These are phyloP conservation scores for Agapanthus africanus DNA, from an alignment of 106 monocot genomes.

Conservation along the genomic window DNA sequence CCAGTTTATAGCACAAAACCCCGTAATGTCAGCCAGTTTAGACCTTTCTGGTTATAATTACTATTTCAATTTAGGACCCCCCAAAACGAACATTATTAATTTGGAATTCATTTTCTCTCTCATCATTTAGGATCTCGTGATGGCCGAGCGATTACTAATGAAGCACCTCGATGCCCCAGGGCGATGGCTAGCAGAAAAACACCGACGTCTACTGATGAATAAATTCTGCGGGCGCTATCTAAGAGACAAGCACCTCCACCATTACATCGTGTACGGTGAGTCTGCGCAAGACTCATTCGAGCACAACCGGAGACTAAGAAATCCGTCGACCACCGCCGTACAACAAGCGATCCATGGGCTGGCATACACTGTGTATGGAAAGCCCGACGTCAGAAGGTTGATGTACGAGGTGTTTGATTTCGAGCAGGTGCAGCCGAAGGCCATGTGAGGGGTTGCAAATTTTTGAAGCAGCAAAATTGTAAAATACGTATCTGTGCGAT, in stretches of 20 bases:
- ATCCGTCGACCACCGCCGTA: constrained; percentile 73
- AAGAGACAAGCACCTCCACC: constrained; percentile 83
- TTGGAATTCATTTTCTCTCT: too few relatives aligned
- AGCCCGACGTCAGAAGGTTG: constrained; percentile 83
- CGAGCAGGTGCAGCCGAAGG: constrained; percentile 84
- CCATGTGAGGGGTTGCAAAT: too few relatives aligned
- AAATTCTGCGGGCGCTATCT: constrained; percentile 88
- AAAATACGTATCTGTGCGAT: too few relatives aligned
- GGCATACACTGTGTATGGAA: constrained; percentile 82
- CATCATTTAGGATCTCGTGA: constrained; percentile 71
- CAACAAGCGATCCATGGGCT: constrained; percentile 93
- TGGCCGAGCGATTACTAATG: constrained; percentile 96
- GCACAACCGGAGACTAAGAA: constrained; percentile 77
- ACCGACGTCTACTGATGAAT: constrained; percentile 79
- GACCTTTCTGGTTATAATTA: too few relatives aligned
- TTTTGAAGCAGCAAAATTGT: too few relatives aligned
- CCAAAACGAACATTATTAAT: too few relatives aligned
- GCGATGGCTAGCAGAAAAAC: constrained; percentile 77
- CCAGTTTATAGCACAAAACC: too few relatives aligned
- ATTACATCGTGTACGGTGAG: constrained; percentile 69
- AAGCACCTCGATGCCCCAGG: constrained; percentile 99
- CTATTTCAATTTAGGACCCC: too few relatives aligned
- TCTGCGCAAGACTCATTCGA: constrained; percentile 75
- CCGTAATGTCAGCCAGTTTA: too few relatives aligned
- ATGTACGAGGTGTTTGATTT: constrained; percentile 99